Base-by-base conservation (phyloP, 2,329 filamentous ascomycete species). In the Myriosclerotinia curreyana region DNA sequence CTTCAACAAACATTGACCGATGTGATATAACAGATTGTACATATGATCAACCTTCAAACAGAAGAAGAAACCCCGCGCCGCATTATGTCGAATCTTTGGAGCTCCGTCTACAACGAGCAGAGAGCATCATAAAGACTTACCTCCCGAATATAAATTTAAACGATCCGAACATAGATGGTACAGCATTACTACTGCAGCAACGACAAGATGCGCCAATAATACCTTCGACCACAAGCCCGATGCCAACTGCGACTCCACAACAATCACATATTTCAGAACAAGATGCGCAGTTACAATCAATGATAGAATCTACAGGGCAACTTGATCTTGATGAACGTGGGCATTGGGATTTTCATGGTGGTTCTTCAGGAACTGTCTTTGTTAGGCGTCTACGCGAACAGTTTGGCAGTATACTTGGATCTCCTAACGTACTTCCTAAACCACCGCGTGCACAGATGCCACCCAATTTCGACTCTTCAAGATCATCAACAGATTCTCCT, bases 291-390 rank as follows among this genome's bases (percentile, higher is more conserved):
- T 80, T 99, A 34, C 88, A 94, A 73, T 96, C 93, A 36, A 98
- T 99, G 94, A 92, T 98, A 65, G 90, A 94, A 74, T 91, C 91
- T 50, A 92, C 94, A 3, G 95, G 94, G 44, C 90, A 93, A 74
- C 82, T 99, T 22, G 94, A 98, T 72, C 82, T 98, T 42, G 92
- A 96, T 71, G 94, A 98, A 70, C 86, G 88, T 71, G 94, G 94
- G 50, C 87, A 95, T 71, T 96, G 92, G 87, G 93, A 98, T 76
- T 99, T 96, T 72, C 92, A 96, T 73, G 95, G 95, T 55, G 90
- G 91, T 68, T 97, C 94, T 0, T 98, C 95, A 0, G 93, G 94
- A 3, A 84, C 93, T 51, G 91, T 94, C 67, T 99, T 97, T 75
- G 83, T 97, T 70, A 85, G 86, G 68, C 87, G 91, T 62, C 88